Evolutionary conservation across 2,329 filamentous ascomycete genomes (phyloP), one percentile per base, ranked within the genome.

Genomic region (Leptographium galeiforme): DNA sequence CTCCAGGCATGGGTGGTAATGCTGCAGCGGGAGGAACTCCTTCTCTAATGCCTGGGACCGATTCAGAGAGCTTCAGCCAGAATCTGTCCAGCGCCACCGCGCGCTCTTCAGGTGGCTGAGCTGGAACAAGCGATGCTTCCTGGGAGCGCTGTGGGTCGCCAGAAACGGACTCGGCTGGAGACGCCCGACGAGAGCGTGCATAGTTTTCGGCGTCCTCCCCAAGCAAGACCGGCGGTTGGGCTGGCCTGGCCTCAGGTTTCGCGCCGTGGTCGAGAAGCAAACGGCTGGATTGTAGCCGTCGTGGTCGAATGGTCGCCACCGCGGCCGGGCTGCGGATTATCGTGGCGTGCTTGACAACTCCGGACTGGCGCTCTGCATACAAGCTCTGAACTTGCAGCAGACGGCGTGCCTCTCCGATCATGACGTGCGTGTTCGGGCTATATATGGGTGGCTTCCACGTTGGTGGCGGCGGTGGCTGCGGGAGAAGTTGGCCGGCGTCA

Each of bases 171-270:
- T 63, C 56, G 43, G 67, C 66, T 36, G 76, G 63, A 18, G 64
- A 66, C 34, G 65, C 66, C 1, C 72, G 74, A 12, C 71, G 70
- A 51, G 70, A 66, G 4, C 50, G 52, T 2, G 68, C 65, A 57
- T 67, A 71, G 18, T 57, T 51, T 3, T 32, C 16, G 11, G 52
- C 44, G 34, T 53, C 41, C 30, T 51, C 11, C 4, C 16, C 41
- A 34, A 64, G 58, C 1, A 55, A n/a, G n/a, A 14, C 33, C 19
- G 13, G 32, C 16, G 33, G 32, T 16, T 14, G 46, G 18, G 44
- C 8, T 12, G 25, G 12, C 12, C 10, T 47, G 12, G 44, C 12
- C 2, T 6, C 4, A 38, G 8, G 1, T 4, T n/a, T n/a, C n/a
- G 10, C 18, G 30, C 18, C 49, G 11, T 5, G 18, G 12, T 14